phyloP scores from a whole-genome alignment of 495 filamentous ascomycete species.

The Penicillium subrubescens region DNA sequence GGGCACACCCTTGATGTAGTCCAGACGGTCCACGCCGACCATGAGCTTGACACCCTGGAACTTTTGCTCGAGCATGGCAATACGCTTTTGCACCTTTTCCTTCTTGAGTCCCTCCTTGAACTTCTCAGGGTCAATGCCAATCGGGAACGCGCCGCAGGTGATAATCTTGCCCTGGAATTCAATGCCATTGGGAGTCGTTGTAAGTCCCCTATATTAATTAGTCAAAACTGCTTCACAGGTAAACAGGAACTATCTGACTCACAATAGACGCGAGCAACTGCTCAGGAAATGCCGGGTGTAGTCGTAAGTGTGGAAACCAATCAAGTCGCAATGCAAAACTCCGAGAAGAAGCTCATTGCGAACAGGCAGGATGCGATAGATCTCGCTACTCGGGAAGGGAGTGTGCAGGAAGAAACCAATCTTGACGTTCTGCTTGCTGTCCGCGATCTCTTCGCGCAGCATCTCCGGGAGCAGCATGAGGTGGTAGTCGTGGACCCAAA shows the following conservation, averaged over 20 bases:
- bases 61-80: slow-evolving; percentile 80
- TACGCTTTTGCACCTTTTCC: slow-evolving; percentile 82
- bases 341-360: slow-evolving; percentile 84
- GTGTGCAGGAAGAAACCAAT: slow-evolving; percentile 98
- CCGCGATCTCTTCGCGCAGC: slow-evolving; percentile 82
- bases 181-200: slow-evolving; percentile 86
- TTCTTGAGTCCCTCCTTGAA: slow-evolving; percentile 87
- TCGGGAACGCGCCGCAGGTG: slow-evolving; percentile 90
- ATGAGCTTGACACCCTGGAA: slow-evolving; percentile 96
- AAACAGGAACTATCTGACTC: no score
- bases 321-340: slow-evolving; percentile 85
- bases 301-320: slow-evolving; percentile 97
- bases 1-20: slow-evolving; percentile 97
- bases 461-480: slow-evolving; percentile 94
- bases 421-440: slow-evolving; percentile 80
- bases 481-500: slow-evolving; percentile 99
- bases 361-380: slow-evolving; percentile 93
- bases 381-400: slow-evolving; percentile 95
- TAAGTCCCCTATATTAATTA: slow-evolving; percentile 55
- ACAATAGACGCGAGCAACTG: slow-evolving; percentile 88
- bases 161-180: slow-evolving; percentile 82
- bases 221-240: slow-evolving; percentile 13
- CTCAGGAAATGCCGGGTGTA: slow-evolving; percentile 94
- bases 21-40: slow-evolving; percentile 91
- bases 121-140: slow-evolving; percentile 96